phyloP scores from a whole-genome alignment of 1,284 basidiomycete species.

The Moniliophthora roreri region DNA sequence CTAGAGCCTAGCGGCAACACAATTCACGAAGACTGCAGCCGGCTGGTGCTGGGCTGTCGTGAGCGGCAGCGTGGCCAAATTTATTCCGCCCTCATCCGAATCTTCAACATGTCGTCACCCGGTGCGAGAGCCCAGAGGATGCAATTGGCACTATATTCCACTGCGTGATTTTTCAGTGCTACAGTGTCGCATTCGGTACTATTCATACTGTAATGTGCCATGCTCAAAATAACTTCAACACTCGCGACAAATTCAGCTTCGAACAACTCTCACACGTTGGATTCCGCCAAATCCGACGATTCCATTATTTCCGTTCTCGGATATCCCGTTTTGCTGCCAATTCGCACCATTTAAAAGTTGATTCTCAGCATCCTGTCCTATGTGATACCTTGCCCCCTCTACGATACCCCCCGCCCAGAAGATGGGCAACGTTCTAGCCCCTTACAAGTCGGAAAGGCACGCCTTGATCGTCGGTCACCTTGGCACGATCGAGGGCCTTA shows the following conservation, averaged over 20 bases:
- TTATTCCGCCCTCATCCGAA: no score
- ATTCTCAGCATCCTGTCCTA: background rate
- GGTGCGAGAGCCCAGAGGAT: no score
- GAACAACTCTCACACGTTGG: background rate
- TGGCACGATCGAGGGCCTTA: constrained; percentile 12
- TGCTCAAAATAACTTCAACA: no score
- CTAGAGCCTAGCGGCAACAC: no score
- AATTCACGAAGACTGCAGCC: no score
- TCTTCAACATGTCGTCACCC: no score
- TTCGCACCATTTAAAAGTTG: background rate
- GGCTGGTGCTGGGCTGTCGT: no score
- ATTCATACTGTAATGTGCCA: no score
- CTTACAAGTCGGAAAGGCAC: constrained; percentile 10
- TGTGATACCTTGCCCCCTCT: background rate
- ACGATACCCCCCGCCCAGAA: background rate
- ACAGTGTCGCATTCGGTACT: no score
- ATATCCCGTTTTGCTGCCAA: background rate
- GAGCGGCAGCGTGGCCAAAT: no score
- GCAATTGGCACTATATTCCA: no score
- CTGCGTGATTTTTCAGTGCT: no score
- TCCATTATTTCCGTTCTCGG: background rate
- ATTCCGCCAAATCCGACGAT: constrained; percentile 1
- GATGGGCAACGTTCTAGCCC: constrained; percentile 14
- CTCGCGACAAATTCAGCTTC: background rate
- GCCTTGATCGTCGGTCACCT: constrained; percentile 9